Base-by-base conservation (phyloP, 2,329 filamentous ascomycete species). In the Ceratocystis harringtonii region DNA sequence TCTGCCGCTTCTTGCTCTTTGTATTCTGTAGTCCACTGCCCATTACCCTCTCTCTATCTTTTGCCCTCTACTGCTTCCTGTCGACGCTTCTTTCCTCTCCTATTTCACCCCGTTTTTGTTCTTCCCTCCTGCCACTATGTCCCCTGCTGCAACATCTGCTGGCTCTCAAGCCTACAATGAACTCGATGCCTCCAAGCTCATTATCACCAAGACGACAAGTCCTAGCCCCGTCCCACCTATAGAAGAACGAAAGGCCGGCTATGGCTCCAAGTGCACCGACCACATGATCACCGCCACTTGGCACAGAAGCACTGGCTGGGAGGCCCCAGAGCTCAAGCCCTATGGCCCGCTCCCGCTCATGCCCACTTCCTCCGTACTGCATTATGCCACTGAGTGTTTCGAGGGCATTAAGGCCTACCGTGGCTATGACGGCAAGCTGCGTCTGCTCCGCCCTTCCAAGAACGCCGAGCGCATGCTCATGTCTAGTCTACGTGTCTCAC, bases 321-420 rank as follows among this genome's bases (percentile, higher is more conserved):
- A 81, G 45, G 79, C 82, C 1, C 90, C 90, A 1, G 81, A 87
- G 70, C 81, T 95, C 67, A 83, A 84, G 73, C 88, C 90, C 30
- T 94, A 90, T 75, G 88, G 88, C 0, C 87, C 89, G 10, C 77
- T 95, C 64, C 81, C 81, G 68, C 84, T 95, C 71, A 87, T 90
- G 78, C 90, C 90, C 44, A 92, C 87, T 3, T 89, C 90, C 15
- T 89, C 85, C 2, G 85, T 86, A 68, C 81, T 95, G 68, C 90
- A 95, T 80, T 95, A 95, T 76, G 90, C 90, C 10, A 95, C 90
- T 61, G 88, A 92, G 76, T 95, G 90, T 75, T 95, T 95, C 77
- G 90, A 95, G 76, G 90, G 90, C 12, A 76, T 82, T 71, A 95
- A 95, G 76, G 83, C 84, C 63, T 95, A 90, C 80, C 85, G 90